Conservation (phyloP, 2,329 filamentous ascomycete genomes). For the Diplodia mutila region DNA sequence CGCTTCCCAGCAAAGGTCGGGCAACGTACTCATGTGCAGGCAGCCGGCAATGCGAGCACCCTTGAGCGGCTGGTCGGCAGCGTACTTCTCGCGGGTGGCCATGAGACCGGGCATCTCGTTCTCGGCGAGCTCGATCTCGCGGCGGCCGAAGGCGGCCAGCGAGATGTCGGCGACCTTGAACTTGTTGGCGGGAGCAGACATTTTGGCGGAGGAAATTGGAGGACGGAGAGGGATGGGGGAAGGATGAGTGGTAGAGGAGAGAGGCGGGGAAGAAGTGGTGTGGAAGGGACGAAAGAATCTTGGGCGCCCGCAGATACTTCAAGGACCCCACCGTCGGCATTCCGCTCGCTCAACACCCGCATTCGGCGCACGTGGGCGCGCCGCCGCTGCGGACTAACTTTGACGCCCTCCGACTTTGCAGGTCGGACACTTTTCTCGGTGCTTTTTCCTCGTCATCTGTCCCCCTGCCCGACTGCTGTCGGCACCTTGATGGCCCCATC, state of each 20-base stretch:
- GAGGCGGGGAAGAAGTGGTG: slow-evolving; percentile 20
- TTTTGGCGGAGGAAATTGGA: slow-evolving; percentile 36
- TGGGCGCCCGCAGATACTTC: slow-evolving; percentile 23
- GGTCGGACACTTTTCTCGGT: slow-evolving; percentile 11
- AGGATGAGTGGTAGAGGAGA: slow-evolving; percentile 16
- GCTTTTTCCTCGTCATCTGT: neutral
- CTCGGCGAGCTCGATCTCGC: slow-evolving; percentile 98
- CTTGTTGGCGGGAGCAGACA: slow-evolving; percentile 81
- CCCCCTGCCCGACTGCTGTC: neutral
- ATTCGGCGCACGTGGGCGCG: slow-evolving; percentile 18
- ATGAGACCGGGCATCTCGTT: slow-evolving; percentile 94
- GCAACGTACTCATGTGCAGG: slow-evolving; percentile 86
- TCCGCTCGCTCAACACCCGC: slow-evolving; percentile 8
- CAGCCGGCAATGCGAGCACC: slow-evolving; percentile 97
- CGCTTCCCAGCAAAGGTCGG: neutral
- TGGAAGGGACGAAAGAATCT: slow-evolving; percentile 18
- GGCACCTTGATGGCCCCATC: slow-evolving; percentile 2
- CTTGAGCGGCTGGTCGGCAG: slow-evolving; percentile 86
- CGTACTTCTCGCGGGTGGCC: slow-evolving; percentile 91
- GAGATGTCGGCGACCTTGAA: slow-evolving; percentile 99
- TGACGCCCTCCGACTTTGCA: neutral
- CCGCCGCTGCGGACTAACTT: neutral
- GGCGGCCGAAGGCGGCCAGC: slow-evolving; percentile 96
- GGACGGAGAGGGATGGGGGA: slow-evolving; percentile 29
- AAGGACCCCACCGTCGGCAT: slow-evolving; percentile 23